Base-by-base conservation (phyloP, 768 basidiomycete species). In the Megacollybia marginata region DNA sequence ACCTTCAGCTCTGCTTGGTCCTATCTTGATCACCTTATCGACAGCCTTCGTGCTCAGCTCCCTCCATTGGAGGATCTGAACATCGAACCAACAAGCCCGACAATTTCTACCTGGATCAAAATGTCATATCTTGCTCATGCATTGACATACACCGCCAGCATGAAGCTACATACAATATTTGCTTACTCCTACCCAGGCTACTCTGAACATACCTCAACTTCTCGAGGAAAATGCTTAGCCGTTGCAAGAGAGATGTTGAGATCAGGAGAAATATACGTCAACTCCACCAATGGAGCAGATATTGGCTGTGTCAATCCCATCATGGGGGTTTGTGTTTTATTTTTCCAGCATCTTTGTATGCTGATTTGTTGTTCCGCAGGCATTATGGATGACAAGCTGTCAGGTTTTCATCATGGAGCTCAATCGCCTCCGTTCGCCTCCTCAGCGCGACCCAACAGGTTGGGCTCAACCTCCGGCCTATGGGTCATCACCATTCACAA, bases 131-230 rank as follows among this genome's bases (percentile, higher is more conserved):
- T 80, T 32, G 72, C 70, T 2, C 77, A 78, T 56, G 69, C 74
- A 20, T 63, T 82, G 16, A 66, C 71, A 15, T 67, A 75, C 32
- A 70, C 71, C 1, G 75, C 79, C 33, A 68, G 68, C 3, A 78
- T 80, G 57, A 76, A 76, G 57, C 69, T 82, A 19, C 75, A 79
- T 46, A 68, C 68, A 50, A 67, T 69, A 6, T 78, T 78, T 55
- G 65, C 70, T 8, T 72, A 73, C 50, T 58, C 68, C 5, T 49
- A 55, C 40, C 9, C 46, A 11, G n/a, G 5, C 46, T 34, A n/a
- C 20, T 23, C 19, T 47, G 16, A 18, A 11, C 10, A 44, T 23
- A 65, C 71, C 50, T 53, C 70, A 19, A 54, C 62, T n/a, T 75
- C 75, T 19, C 69, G 70, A 48, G 65, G 72, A 49, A 65, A 62